Percentiles rank a stretch among this genome's conserved stretches.
Evolutionary conservation across 768 basidiomycete species (phyloP).

Genomic region (Lentinula sp.): DNA sequence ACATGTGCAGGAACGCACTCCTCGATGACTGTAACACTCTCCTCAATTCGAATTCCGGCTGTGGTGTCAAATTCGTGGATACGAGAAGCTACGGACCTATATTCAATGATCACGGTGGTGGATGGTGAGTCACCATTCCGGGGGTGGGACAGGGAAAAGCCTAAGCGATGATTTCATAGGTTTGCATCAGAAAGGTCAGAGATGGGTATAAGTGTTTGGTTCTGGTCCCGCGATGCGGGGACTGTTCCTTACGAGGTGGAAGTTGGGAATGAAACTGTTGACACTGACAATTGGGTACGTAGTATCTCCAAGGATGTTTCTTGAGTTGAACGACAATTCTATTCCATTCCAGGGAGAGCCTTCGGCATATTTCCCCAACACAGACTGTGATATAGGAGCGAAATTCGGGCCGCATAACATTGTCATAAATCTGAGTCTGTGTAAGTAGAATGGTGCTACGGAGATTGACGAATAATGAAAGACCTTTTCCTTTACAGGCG

Average conservation of each 20-base stretch:
- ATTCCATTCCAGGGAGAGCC: conserved; percentile 41
- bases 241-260: conserved; percentile 43
- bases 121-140: conserved; percentile 35
- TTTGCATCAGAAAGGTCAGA: conserved; percentile 59
- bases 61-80: conserved; percentile 33
- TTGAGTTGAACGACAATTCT: not conserved
- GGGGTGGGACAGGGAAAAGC: too few relatives aligned
- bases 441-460: conserved; percentile 15
- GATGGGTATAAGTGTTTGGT: conserved; percentile 60
- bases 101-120: conserved; percentile 55
- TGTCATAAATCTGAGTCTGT: conserved; percentile 48
- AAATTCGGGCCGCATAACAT: conserved; percentile 56
- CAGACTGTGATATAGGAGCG: conserved; percentile 47
- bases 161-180: conserved; percentile 24
- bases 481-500: conserved; percentile 21
- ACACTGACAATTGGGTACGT: conserved; percentile 52
- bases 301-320: not conserved
- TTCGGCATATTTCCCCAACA: conserved; percentile 54
- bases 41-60: conserved; percentile 44
- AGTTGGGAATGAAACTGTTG: conserved; percentile 30
- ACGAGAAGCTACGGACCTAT: conserved; percentile 46
- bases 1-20: conserved; percentile 19
- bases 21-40: conserved; percentile 37
- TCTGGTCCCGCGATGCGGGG: conserved; percentile 54
- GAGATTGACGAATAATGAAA: not conserved